Percentiles rank a stretch among this genome's conserved stretches.
Evolutionary conservation across 2,329 filamentous ascomycete species (phyloP).

Genomic region (Trichoderma sp.): DNA sequence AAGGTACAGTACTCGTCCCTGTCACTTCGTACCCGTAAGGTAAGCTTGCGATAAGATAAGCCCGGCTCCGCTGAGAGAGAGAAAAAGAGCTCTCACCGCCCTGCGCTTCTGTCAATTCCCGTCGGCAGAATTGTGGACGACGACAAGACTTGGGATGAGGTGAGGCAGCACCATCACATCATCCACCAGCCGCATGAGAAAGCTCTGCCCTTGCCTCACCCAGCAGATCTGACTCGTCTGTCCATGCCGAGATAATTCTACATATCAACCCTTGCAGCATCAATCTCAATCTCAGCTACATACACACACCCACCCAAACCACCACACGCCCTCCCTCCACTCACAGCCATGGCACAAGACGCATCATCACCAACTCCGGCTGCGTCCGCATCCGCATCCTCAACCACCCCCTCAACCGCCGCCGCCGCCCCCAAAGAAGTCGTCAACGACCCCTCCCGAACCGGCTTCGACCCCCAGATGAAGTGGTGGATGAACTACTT

Average conservation of each 20-base stretch:
- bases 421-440: slow-evolving; percentile 41
- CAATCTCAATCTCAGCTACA: not conserved
- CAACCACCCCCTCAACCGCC: not conserved
- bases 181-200: slow-evolving; percentile 3
- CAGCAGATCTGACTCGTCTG: not conserved
- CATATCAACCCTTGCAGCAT: not conserved
- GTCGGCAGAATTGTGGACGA: slow-evolving; percentile 30
- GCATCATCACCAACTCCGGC: slow-evolving; percentile 31
- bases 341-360: slow-evolving; percentile 25
- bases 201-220: not conserved
- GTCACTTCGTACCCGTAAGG: too few relatives aligned
- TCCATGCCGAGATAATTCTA: not conserved
- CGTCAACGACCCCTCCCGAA: slow-evolving; percentile 61
- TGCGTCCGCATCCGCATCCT: slow-evolving; percentile 19
- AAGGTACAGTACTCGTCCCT: too few relatives aligned
- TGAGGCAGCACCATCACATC: slow-evolving; percentile 4
- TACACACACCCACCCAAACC: not conserved
- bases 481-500: slow-evolving; percentile 83
- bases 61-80: not conserved
- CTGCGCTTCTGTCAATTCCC: slow-evolving; percentile 1
- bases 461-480: slow-evolving; percentile 63
- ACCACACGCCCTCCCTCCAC: not conserved
- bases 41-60: slow-evolving; percentile 24
- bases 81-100: slow-evolving; percentile 25
- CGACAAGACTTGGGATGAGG: not conserved